Base-by-base conservation (phyloP, 805 yeast genomes). In the Nakazawaea populi region DNA sequence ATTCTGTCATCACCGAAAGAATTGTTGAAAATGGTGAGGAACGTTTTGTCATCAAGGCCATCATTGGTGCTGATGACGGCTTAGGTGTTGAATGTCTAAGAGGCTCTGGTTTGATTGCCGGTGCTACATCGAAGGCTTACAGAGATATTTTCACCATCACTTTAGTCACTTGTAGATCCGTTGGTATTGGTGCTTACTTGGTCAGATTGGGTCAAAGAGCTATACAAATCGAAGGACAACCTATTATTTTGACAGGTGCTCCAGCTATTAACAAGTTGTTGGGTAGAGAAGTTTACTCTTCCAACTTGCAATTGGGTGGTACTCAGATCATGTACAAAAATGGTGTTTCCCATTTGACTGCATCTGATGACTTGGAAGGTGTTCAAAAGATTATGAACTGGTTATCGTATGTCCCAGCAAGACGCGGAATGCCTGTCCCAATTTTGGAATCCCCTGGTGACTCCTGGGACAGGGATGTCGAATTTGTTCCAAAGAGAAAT, bases 141-240 rank as follows among this genome's bases (percentile, higher is more conserved):
- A 87, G 88, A 68, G 99, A 94, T 66, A 94, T 94, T 56, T 94
- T 94, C 76, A 94, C 99, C 24, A 82, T 91, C 53, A 92, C 99
- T n/a, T 77, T 94, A 68, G 99, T 94, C 51, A 94, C 99, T n/a
- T 91, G 98, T 75, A 85, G 99, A 79, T 91, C 98, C 48, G 99
- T 94, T 63, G 99, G 99, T 85, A 94, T 94, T 69, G 99, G 99
- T 76, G 99, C 99, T 44, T 94, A 94, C 67, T 78, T 94, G 67
- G 99, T 94, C 41, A 87, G 99, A 72, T 79, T 94, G 59, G 99
- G 99, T 64, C 98, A 94, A 78, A 87, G 99, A 77, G 96, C 98
- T 42, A 91, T 94, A 62, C 99, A 94, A 75, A 87, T 94, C 61
- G 97, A 94, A 70, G 99, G 99, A 42, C 98, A 94, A 73, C 99